These are phyloP conservation scores for Oenanthe javanica DNA, from an alignment of 140 eudicot species.

Conservation along the genomic window DNA sequence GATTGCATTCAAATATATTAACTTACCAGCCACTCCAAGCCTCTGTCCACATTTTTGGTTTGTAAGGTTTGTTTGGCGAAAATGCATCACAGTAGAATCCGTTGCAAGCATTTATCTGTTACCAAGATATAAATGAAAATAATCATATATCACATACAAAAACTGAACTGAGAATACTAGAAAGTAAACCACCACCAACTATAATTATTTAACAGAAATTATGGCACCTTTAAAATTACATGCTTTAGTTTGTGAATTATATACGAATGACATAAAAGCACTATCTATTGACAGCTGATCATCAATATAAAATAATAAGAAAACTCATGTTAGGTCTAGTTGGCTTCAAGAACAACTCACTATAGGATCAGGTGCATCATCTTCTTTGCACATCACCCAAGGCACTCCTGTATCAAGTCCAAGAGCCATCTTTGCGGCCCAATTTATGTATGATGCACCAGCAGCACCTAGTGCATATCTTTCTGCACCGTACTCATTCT, in stretches of 20 bases:
- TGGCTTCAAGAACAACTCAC: slow-evolving; percentile 29
- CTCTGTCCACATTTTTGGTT: slow-evolving; percentile 91
- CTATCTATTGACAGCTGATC: neutral
- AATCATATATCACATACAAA: neutral
- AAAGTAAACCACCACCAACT: neutral
- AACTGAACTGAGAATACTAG: neutral
- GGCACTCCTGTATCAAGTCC: slow-evolving; percentile 77
- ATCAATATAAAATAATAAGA: neutral
- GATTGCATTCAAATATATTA: neutral
- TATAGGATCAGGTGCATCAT: slow-evolving; percentile 90
- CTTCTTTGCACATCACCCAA: slow-evolving; percentile 94
- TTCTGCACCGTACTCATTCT: slow-evolving; percentile 78
- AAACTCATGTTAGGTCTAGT: neutral
- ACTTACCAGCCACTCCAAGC: slow-evolving; percentile 99
- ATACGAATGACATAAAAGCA: neutral
- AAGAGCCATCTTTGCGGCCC: slow-evolving; percentile 93
- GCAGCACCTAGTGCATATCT: slow-evolving; percentile 51
- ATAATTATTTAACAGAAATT: neutral
- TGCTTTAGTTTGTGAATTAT: neutral
- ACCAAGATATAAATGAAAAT: neutral
- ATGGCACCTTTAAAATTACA: neutral
- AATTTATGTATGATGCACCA: slow-evolving; percentile 58
- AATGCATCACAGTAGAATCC: slow-evolving; percentile 85
- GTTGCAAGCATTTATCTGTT: slow-evolving; percentile 86
- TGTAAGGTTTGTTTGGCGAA: slow-evolving; percentile 73